Evolutionary conservation across 495 filamentous ascomycete genomes (phyloP).

Genomic region (Lasiosphaeris hirsuta): DNA sequence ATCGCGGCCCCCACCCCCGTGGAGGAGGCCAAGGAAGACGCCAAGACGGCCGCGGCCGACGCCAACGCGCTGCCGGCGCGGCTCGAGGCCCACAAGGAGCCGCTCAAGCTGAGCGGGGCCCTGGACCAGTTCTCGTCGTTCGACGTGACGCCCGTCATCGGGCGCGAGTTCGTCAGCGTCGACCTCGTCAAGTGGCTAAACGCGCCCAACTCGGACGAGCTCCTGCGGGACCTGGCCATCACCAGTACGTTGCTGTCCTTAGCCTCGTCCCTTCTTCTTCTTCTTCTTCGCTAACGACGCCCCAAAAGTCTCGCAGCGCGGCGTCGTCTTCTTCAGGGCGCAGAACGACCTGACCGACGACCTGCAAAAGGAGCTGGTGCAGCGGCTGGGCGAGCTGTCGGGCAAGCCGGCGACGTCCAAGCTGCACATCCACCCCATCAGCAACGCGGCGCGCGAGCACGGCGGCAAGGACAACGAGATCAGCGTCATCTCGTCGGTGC

Average conservation of each 20-base stretch:
- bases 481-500: constrained; percentile 63
- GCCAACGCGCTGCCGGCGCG: constrained; percentile 15
- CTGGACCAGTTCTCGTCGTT: constrained; percentile 58
- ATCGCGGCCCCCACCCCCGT: neutral
- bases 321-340: constrained; percentile 78
- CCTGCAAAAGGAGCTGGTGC: constrained; percentile 64
- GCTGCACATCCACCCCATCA: constrained; percentile 71
- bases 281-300: constrained; percentile 7
- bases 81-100: constrained; percentile 29
- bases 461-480: constrained; percentile 66
- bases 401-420: constrained; percentile 64
- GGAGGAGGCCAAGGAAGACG: neutral
- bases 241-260: constrained; percentile 20
- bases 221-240: constrained; percentile 63
- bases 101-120: constrained; percentile 49
- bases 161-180: constrained; percentile 59
- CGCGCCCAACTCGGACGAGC: constrained; percentile 61
- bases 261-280: neutral
- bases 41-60: neutral
- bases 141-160: constrained; percentile 66
- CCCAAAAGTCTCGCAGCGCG: constrained; percentile 69
- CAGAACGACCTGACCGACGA: constrained; percentile 65
- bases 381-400: constrained; percentile 61
- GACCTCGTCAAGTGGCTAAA: constrained; percentile 61
- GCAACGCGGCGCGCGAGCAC: constrained; percentile 56